Base-by-base conservation (phyloP, 768 basidiomycete genomes). In the Scleroderma citrinum region DNA sequence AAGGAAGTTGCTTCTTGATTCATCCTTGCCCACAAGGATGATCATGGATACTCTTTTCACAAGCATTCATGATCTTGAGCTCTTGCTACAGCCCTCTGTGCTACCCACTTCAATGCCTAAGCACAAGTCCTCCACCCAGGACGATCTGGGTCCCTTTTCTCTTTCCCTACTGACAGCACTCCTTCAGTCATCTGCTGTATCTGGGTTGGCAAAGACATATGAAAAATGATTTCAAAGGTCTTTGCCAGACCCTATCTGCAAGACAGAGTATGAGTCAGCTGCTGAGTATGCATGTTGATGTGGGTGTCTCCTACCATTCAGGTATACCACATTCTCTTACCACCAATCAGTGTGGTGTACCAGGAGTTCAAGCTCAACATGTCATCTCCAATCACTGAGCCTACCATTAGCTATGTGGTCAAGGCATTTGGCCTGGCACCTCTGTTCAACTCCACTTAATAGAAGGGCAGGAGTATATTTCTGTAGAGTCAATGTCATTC, bases 181-280 rank as follows among this genome's bases (percentile, higher is more conserved):
- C 20, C 69, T 88, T 42, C 75, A 86, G 34, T 85, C 83, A 0
- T 84, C 86, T n/a, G n/a, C n/a, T n/a, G n/a, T n/a, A n/a, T n/a
- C n/a, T n/a, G n/a, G n/a, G n/a, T n/a, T n/a, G n/a, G n/a, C n/a
- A n/a, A n/a, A n/a, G n/a, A n/a, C n/a, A n/a, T n/a, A n/a, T n/a
- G n/a, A n/a, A n/a, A n/a, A n/a, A n/a, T n/a, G n/a, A n/a, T n/a
- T n/a, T n/a, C n/a, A n/a, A n/a, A n/a, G n/a, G n/a, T n/a, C n/a
- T n/a, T n/a, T n/a, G n/a, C n/a, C n/a, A n/a, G n/a, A n/a, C n/a
- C n/a, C n/a, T n/a, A n/a, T n/a, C n/a, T n/a, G n/a, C n/a, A n/a
- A n/a, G n/a, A n/a, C n/a, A n/a, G n/a, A n/a, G n/a, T n/a, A n/a
- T 87, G 47, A 92, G 89, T 66, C 74, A 90, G 58, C 71, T 92